A percentile compares a stretch with the other conserved stretches of the same genome.
Evolutionary conservation across 2,329 filamentous ascomycete genomes (phyloP).

Genomic region (Colletotrichum euphorbiae): DNA sequence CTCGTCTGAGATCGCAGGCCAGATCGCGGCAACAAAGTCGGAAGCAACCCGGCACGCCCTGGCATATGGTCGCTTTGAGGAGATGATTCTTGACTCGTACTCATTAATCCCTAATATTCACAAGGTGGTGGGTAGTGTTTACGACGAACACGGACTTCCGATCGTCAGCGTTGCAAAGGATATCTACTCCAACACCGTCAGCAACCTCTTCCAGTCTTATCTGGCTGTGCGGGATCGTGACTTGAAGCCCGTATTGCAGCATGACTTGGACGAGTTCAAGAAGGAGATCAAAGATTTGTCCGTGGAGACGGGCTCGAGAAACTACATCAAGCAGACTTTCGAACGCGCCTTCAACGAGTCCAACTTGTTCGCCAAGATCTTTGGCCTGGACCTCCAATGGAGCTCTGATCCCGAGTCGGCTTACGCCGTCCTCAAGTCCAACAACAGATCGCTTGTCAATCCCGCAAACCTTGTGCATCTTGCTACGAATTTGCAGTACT

Average conservation of each 20-base stretch:
- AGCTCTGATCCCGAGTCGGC: conserved; percentile 61
- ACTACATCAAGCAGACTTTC: conserved; percentile 70
- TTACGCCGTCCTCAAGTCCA: conserved; percentile 61
- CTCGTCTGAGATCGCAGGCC: conserved; percentile 65
- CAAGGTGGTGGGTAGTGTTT: conserved; percentile 62
- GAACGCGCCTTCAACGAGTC: conserved; percentile 68
- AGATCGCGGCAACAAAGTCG: conserved; percentile 66
- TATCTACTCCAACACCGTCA: conserved; percentile 65
- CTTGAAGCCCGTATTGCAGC: conserved; percentile 63
- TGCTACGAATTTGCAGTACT: conserved; percentile 61
- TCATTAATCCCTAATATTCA: conserved; percentile 68
- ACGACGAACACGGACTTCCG: conserved; percentile 63
- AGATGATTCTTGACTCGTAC: conserved; percentile 68
- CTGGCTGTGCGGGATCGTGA: conserved; percentile 64
- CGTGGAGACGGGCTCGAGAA: conserved; percentile 66
- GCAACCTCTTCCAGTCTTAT: conserved; percentile 67
- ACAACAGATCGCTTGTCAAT: conserved; percentile 64
- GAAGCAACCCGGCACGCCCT: conserved; percentile 70
- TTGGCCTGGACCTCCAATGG: conserved; percentile 66
- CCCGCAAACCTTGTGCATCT: conserved; percentile 66
- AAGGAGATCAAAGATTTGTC: conserved; percentile 62
- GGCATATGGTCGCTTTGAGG: conserved; percentile 69
- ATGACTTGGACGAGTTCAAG: conserved; percentile 66
- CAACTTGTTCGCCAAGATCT: conserved; percentile 65
- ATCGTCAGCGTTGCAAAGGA: conserved; percentile 58